A percentile compares a stretch with the other conserved stretches of the same genome.
Evolutionary conservation across 2,329 filamentous ascomycete genomes (phyloP).

Genomic region (Pleoardoris graminearum): DNA sequence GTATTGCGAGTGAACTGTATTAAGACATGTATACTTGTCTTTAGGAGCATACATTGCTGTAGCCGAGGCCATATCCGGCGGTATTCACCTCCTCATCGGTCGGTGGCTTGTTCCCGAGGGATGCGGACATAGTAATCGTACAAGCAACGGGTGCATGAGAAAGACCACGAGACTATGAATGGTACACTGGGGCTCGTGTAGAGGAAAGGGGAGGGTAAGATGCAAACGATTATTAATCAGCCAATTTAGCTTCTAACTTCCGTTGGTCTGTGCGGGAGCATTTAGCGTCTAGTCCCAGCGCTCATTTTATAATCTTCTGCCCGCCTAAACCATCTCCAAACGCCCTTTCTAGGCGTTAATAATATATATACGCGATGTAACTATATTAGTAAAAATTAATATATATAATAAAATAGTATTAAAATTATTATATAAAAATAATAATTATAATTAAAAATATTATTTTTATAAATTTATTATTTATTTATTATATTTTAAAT

Average conservation of each 20-base stretch:
- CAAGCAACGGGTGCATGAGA: neutral
- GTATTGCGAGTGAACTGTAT: neutral
- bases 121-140: conserved; percentile 2
- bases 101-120: conserved; percentile 5
- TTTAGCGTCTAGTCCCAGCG: neutral
- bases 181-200: conserved; percentile 1
- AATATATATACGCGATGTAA: too few species aligned
- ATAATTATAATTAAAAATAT: too few species aligned
- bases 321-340: neutral
- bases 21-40: conserved; percentile 2
- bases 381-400: too few species aligned
- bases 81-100: conserved; percentile 1
- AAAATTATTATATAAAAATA: too few species aligned
- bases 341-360: too few species aligned
- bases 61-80: conserved; percentile 4
- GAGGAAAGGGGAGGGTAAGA: neutral
- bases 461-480: too few species aligned
- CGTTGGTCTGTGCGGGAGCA: neutral
- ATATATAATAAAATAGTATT: too few species aligned
- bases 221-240: conserved; percentile 1
- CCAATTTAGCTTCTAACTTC: conserved; percentile 1
- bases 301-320: neutral
- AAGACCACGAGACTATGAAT: neutral
- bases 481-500: too few species aligned
- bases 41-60: conserved; percentile 5